Evolutionary conservation across 2,329 filamentous ascomycete species (phyloP), one percentile per base, ranked within the genome.

Genomic region (Teratosphaeria pseudoeucalypti): DNA sequence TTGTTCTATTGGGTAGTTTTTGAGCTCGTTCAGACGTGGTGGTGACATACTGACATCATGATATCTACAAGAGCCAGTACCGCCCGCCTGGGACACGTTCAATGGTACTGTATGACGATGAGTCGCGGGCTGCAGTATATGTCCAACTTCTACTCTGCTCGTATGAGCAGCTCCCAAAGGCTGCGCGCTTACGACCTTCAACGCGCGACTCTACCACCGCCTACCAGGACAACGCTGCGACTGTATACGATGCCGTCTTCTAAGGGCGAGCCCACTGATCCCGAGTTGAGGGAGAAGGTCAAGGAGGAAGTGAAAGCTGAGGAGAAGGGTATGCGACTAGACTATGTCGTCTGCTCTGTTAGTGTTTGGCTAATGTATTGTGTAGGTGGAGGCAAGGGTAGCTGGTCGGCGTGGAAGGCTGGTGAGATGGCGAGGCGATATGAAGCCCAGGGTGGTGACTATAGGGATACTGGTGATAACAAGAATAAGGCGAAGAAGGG

Each of bases 231-330:
- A 9, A 6, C 43, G 5, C 6, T n/a, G 19, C 43, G n/a, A 23
- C 43, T 10, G 16, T 49, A 49, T 37, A 63, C 14, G n/a, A 71
- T 72, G 69, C 64, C 66, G 6, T 71, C 68, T 5, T 69, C 67
- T 2, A 71, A 71, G 59, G 69, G 69, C 57, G 65, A 69, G 57
- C 69, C 69, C 11, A 70, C 68, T 1, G 68, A 71, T 60, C 69
- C 69, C 1, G 68, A 71, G 55, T 57, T 71, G 56, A 61, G 69
- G 14, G 68, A 71, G 59, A 66, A 64, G 62, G 64, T 71, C 60
- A 71, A 71, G 62, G 68, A 71, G 60, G 69, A 71, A 59, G 69
- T 71, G 32, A 71, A 71, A 61, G 56, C 57, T 12, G 68, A 71
- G 55, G 66, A 70, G 62, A 71, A 71, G 63, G 69, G 69, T 68